A percentile compares a stretch with the other conserved stretches of the same genome.
Conservation (phyloP, 176 grass and related monocot species). For the Rhynchospora pubera region DNA sequence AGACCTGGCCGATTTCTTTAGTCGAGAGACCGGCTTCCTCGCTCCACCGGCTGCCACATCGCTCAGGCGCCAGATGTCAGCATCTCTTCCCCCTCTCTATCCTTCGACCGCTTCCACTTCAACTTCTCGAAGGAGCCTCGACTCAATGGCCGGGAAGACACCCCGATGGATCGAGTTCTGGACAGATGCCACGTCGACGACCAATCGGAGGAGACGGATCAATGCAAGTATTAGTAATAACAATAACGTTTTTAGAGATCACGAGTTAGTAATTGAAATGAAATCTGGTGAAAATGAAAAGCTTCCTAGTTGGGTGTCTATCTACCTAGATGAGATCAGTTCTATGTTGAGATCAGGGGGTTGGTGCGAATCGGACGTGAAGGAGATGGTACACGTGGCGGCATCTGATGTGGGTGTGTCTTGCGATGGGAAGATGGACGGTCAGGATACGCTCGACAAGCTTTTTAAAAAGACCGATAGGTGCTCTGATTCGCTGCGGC, state of each 20-base stretch:
- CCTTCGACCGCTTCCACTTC: constrained; percentile 12
- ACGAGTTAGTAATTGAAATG: constrained; percentile 8
- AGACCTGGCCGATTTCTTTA: constrained; percentile 59
- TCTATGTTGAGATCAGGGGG: constrained; percentile 40
- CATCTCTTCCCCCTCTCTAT: constrained; percentile 25
- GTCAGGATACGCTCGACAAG: constrained; percentile 16
- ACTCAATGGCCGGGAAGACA: constrained; percentile 57
- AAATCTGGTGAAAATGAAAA: neutral
- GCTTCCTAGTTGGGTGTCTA: constrained; percentile 36
- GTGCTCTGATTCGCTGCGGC: constrained; percentile 46
- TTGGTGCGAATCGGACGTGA: constrained; percentile 46
- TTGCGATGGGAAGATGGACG: neutral
- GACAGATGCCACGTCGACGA: constrained; percentile 42
- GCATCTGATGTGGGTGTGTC: neutral
- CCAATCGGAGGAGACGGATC: constrained; percentile 13
- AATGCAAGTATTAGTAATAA: neutral
- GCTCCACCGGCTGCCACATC: constrained; percentile 24
- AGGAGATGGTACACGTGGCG: constrained; percentile 42
- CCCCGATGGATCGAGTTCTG: constrained; percentile 82
- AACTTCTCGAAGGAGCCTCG: constrained; percentile 44
- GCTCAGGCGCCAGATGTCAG: constrained; percentile 45
- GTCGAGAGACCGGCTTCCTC: constrained; percentile 41
- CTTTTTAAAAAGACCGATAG: constrained; percentile 32
- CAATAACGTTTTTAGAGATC: neutral
- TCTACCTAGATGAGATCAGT: constrained; percentile 35